A percentile compares a stretch with the other conserved stretches of the same genome.
phyloP scores from a whole-genome alignment of 225 moss, liverwort and hornwort genomes.

The Sphagnum contortum region DNA sequence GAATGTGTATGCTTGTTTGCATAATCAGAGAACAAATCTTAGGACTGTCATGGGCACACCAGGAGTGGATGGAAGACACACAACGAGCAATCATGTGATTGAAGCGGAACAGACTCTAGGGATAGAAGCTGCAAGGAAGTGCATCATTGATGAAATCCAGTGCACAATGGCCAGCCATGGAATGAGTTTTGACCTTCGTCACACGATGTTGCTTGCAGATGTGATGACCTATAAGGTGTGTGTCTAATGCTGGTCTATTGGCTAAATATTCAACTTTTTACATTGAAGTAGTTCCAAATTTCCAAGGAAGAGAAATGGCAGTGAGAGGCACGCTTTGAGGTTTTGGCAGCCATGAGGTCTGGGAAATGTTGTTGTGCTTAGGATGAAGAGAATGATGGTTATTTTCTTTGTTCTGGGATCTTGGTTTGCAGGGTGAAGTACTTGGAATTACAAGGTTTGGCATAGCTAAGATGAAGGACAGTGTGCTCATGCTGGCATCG shows the following conservation, averaged over 20 bases:
- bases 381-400: no score
- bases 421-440: conserved; percentile 68
- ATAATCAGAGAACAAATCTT: conserved; percentile 66
- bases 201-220: conserved; percentile 98
- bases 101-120: conserved; percentile 97
- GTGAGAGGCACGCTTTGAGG: no score
- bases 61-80: conserved; percentile 73
- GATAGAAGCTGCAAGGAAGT: conserved; percentile 89
- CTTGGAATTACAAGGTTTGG: conserved; percentile 97
- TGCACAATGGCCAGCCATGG: conserved; percentile 96
- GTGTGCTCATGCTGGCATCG: conserved; percentile 96
- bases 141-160: conserved; percentile 92
- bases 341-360: no score
- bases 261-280: no score
- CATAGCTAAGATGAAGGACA: conserved; percentile 98
- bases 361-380: no score
- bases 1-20: no score
- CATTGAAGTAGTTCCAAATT: no score
- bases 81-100: conserved; percentile 93
- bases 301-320: no score
- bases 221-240: conserved; percentile 95
- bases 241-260: no score
- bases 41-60: conserved; percentile 88
- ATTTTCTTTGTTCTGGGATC: no score
- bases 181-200: conserved; percentile 90